Evolutionary conservation across 1,284 basidiomycete genomes (phyloP).

Genomic region (Malassezia furfur): DNA sequence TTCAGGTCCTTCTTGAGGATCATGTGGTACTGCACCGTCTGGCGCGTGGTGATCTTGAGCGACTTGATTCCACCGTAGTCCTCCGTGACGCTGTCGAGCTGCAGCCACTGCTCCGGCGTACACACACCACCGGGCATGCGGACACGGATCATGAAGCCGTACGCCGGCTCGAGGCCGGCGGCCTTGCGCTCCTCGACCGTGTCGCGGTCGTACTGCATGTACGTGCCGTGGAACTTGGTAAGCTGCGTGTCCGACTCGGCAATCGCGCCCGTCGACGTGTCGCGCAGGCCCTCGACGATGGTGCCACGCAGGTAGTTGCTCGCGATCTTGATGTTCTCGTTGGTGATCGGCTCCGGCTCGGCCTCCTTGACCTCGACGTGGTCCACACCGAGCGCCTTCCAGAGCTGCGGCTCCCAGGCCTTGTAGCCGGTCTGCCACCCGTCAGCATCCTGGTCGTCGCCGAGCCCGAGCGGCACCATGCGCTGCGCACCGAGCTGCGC

Average conservation of each 20-base stretch:
- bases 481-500: constrained; percentile 39
- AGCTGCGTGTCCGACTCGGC: constrained; percentile 83
- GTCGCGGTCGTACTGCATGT: constrained; percentile 75
- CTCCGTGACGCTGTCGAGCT: constrained; percentile 90
- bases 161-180: constrained; percentile 89
- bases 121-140: constrained; percentile 93
- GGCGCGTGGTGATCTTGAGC: constrained; percentile 92
- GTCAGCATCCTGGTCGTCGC: constrained; percentile 95
- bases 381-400: constrained; percentile 92
- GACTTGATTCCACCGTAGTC: constrained; percentile 79
- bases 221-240: constrained; percentile 88
- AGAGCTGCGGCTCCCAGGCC: constrained; percentile 79
- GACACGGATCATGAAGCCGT: constrained; percentile 96
- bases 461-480: constrained; percentile 57
- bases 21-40: constrained; percentile 99
- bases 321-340: constrained; percentile 99
- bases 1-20: constrained; percentile 95
- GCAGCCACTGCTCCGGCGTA: constrained; percentile 79
- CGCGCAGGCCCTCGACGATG: constrained; percentile 76
- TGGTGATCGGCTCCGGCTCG: constrained; percentile 92
- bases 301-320: constrained; percentile 89
- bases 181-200: constrained; percentile 90
- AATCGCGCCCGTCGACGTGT: constrained; percentile 77
- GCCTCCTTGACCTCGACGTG: constrained; percentile 76
- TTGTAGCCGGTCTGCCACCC: constrained; percentile 94